phyloP scores from a whole-genome alignment of 108 stramenopile genomes.

The Cyclotella baltica region DNA sequence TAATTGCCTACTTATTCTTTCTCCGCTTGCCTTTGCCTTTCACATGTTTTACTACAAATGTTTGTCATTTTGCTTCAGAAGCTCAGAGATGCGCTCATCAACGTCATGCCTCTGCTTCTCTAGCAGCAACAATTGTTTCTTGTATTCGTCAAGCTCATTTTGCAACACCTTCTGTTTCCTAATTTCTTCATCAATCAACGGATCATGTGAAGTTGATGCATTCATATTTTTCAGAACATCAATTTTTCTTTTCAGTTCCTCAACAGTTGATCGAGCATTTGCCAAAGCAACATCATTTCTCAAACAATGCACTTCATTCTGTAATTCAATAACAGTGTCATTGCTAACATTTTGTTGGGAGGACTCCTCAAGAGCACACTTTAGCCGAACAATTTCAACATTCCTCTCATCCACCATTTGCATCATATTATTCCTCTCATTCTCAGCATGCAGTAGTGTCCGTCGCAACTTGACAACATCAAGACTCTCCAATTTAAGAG shows the following conservation, averaged over 20 bases:
- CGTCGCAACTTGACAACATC: constrained; percentile 49
- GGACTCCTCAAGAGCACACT: constrained; percentile 14
- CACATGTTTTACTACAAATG: neutral
- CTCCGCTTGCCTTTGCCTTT: neutral
- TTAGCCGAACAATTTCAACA: constrained; percentile 43
- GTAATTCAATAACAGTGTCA: neutral
- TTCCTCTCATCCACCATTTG: constrained; percentile 49
- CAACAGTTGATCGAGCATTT: neutral
- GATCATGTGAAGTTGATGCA: neutral
- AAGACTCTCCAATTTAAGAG: constrained; percentile 39
- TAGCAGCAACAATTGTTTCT: neutral
- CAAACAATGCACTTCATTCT: neutral
- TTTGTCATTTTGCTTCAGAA: neutral
- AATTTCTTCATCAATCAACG: constrained; percentile 1
- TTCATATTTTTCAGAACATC: neutral
- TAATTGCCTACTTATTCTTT: neutral
- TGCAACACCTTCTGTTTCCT: constrained; percentile 2
- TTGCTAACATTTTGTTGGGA: neutral
- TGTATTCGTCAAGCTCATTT: constrained; percentile 1
- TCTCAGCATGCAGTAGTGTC: constrained; percentile 36
- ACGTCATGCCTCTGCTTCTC: constrained; percentile 9
- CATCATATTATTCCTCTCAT: constrained; percentile 39
- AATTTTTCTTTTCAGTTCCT: constrained; percentile 22
- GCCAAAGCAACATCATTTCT: neutral
- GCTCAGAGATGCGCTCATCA: constrained; percentile 3